Conservation (phyloP, 495 filamentous ascomycete genomes). For the Hypomontagnella monticulosa region DNA sequence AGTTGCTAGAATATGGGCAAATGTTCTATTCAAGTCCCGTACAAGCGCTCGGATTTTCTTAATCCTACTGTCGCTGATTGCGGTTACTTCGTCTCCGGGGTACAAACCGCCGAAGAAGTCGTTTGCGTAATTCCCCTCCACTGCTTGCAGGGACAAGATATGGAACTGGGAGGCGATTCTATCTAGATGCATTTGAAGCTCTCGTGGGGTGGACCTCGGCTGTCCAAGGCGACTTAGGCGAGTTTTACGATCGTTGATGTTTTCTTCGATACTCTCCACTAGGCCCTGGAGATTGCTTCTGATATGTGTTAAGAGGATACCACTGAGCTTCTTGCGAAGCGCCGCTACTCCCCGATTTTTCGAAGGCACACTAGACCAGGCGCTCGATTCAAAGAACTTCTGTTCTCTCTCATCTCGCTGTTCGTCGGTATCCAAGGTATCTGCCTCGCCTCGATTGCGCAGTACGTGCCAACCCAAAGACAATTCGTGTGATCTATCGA, state of each 20-base stretch:
- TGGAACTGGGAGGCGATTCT: constrained; percentile 40
- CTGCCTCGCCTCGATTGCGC: constrained; percentile 64
- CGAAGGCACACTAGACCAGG: constrained; percentile 49
- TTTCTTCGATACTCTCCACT: constrained; percentile 41
- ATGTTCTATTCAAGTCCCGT: constrained; percentile 39
- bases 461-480: constrained; percentile 75
- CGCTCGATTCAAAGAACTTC: constrained; percentile 51
- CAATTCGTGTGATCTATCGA: constrained; percentile 57
- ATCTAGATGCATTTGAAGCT: constrained; percentile 28
- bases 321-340: constrained; percentile 48
- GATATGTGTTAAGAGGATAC: constrained; percentile 45
- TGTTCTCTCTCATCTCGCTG: constrained; percentile 53
- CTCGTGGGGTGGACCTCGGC: constrained; percentile 26
- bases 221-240: constrained; percentile 25
- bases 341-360: constrained; percentile 41
- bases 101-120: constrained; percentile 37
- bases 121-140: constrained; percentile 38
- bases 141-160: constrained; percentile 27
- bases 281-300: constrained; percentile 41
- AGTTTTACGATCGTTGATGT: constrained; percentile 13
- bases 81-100: background rate
- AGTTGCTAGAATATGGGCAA: constrained; percentile 29
- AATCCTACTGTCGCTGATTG: constrained; percentile 20
- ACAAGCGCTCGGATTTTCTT: constrained; percentile 39
- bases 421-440: constrained; percentile 32